Evolutionary conservation across 148 eudicot species (phyloP).

Genomic region (Diospyros lotus): DNA sequence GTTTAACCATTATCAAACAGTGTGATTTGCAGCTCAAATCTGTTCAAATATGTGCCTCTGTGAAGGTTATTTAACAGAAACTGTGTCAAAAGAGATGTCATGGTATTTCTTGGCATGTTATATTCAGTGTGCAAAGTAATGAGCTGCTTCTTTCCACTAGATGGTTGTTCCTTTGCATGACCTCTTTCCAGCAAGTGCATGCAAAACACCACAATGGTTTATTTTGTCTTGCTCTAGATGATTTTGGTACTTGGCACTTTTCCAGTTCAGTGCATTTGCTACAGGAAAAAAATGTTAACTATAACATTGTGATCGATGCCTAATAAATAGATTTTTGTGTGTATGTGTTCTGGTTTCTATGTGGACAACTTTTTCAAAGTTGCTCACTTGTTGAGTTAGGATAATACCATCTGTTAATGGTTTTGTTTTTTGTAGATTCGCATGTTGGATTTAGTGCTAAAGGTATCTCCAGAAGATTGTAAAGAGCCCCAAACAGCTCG

Average conservation of each 20-base stretch:
- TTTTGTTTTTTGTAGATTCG: conserved; percentile 60
- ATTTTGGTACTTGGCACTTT: neutral
- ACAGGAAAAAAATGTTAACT: neutral
- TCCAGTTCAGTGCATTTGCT: conserved; percentile 1
- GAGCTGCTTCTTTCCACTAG: neutral
- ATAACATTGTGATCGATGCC: neutral
- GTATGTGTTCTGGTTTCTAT: neutral
- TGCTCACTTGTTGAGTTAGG: neutral
- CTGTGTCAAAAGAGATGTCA: neutral
- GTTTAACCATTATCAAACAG: neutral
- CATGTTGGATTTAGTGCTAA: conserved; percentile 86
- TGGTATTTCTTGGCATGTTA: neutral
- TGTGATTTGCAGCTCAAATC: neutral
- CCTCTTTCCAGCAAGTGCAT: neutral
- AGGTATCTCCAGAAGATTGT: conserved; percentile 72
- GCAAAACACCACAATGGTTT: neutral
- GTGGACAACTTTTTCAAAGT: neutral
- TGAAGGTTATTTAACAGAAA: neutral
- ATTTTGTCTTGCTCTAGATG: neutral
- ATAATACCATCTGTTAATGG: neutral
- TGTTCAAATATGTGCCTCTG: neutral
- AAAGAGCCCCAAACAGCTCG: conserved; percentile 87
- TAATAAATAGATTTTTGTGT: neutral
- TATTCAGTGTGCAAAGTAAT: neutral
- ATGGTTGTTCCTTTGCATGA: neutral